Evolutionary conservation across 176 grass and related monocot genomes (phyloP), one percentile per base, ranked within the genome.

Genomic region (Poa annua): DNA sequence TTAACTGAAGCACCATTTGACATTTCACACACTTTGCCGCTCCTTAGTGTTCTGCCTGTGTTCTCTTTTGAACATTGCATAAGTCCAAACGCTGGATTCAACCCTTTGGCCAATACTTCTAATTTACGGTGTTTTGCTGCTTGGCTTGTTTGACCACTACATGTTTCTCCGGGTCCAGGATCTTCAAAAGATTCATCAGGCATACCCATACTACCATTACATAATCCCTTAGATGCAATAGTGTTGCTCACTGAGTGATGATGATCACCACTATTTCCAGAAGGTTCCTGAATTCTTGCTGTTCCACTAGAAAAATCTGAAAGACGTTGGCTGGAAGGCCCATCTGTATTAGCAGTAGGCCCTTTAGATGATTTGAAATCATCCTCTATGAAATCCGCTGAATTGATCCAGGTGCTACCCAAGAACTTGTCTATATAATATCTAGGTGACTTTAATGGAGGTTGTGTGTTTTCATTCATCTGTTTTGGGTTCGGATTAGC

Each of bases 41-140:
- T 89, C 15, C 78, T 62, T 52, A 89, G 80, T 77, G 5, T 53
- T n/a, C 59, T 88, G 48, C 32, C 26, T 79, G 57, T 55, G 73
- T 10, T 84, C 0, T 47, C 66, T 54, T 83, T 63, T 52, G 61
- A 76, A 49, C 32, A 53, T 51, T 6, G 11, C 66, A 21, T 3
- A 81, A 48, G 44, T 53, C 52, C 71, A 71, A 14, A 35, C 19
- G 19, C 72, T 20, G 33, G 6, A 71, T 8, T 53, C 52, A 77
- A 62, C 34, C 22, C 17, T 70, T 85, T 45, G 56, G 12, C 15
- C 75, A 16, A n/a, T 80, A 21, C 16, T 60, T 80, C 4, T 38
- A 35, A 55, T 88, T 25, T 49, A 34, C 66, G 69, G 11, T 64
- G 48, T 47, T 81, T 75, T 66, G 33, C 35, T 56, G 48, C 36